These are phyloP conservation scores for Penicillium sp. DNA, from an alignment of 2,329 filamentous ascomycete genomes.

Conservation along the genomic window DNA sequence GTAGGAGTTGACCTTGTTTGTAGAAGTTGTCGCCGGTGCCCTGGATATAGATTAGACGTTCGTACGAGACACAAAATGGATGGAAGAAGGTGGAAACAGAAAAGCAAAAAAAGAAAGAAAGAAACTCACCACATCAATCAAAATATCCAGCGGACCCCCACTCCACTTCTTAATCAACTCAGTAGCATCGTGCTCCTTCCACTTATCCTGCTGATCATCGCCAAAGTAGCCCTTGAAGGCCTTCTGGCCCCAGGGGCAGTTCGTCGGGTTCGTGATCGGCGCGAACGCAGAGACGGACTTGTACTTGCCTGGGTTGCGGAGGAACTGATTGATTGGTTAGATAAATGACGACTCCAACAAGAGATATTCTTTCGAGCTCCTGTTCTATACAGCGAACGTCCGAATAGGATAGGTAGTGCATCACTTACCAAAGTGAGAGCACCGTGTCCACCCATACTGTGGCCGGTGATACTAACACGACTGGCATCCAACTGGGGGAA, in stretches of 20 bases:
- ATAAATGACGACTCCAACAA: not conserved
- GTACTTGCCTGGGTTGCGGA: conserved; percentile 89
- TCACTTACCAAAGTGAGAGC: conserved; percentile 70
- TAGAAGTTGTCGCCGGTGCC: conserved; percentile 96
- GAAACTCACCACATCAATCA: conserved; percentile 78
- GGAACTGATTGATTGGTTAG: conserved; percentile 53
- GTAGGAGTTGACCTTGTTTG: conserved; percentile 85
- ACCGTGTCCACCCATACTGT: conserved; percentile 97
- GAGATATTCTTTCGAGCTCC: conserved; percentile 9
- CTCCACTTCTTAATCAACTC: conserved; percentile 79
- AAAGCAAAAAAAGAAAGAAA: not conserved
- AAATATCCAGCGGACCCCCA: conserved; percentile 63
- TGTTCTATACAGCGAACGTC: conserved; percentile 30
- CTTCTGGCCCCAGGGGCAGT: conserved; percentile 93
- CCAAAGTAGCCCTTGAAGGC: conserved; percentile 91
- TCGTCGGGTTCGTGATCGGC: conserved; percentile 80
- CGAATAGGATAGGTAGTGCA: conserved; percentile 59
- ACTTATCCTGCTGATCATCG: conserved; percentile 64
- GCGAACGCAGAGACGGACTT: conserved; percentile 86
- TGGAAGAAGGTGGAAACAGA: not conserved
- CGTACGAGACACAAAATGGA: not conserved
- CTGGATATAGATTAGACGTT: conserved; percentile 39
- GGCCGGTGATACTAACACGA: conserved; percentile 81
- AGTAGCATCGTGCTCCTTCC: conserved; percentile 88
- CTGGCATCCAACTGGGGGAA: conserved; percentile 69